Evolutionary conservation across 805 yeast species (phyloP).

Genomic region (Kuraishia floccosa): DNA sequence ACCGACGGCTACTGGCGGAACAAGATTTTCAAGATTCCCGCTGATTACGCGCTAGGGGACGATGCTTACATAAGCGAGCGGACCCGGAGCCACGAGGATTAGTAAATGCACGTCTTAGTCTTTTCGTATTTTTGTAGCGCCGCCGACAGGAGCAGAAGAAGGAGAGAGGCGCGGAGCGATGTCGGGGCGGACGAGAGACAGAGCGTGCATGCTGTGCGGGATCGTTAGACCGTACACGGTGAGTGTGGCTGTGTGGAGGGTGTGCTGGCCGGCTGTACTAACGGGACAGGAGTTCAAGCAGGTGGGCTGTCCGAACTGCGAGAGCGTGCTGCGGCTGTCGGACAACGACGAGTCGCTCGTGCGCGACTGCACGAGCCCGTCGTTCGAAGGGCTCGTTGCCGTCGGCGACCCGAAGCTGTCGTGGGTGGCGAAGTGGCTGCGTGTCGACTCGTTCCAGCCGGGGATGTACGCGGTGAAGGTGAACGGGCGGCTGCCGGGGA

Average conservation of each 20-base stretch:
- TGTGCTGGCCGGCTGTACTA: neutral
- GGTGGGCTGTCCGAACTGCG: constrained; percentile 95
- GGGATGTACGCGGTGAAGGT: constrained; percentile 93
- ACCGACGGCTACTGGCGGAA: constrained; percentile 68
- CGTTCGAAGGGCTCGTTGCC: constrained; percentile 92
- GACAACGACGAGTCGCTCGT: constrained; percentile 77
- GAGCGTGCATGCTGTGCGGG: constrained; percentile 80
- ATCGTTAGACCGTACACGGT: constrained; percentile 72
- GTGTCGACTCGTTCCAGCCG: constrained; percentile 79
- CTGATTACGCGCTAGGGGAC: no score
- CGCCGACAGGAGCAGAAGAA: no score
- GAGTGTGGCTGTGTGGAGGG: constrained; percentile 11
- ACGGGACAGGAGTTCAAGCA: constrained; percentile 46
- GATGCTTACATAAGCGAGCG: no score
- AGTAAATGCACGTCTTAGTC: no score
- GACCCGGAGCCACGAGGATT: no score
- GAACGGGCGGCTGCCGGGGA: constrained; percentile 84
- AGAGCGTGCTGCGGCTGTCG: constrained; percentile 64
- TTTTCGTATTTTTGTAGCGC: no score
- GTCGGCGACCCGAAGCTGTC: constrained; percentile 74
- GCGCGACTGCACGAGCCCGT: constrained; percentile 90
- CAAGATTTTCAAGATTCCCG: constrained; percentile 36
- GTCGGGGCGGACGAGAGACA: no score
- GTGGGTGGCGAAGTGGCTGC: constrained; percentile 96
- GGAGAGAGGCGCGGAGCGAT: no score